Base-by-base conservation (phyloP, 805 yeast species). In the Yamadazyma sp. region DNA sequence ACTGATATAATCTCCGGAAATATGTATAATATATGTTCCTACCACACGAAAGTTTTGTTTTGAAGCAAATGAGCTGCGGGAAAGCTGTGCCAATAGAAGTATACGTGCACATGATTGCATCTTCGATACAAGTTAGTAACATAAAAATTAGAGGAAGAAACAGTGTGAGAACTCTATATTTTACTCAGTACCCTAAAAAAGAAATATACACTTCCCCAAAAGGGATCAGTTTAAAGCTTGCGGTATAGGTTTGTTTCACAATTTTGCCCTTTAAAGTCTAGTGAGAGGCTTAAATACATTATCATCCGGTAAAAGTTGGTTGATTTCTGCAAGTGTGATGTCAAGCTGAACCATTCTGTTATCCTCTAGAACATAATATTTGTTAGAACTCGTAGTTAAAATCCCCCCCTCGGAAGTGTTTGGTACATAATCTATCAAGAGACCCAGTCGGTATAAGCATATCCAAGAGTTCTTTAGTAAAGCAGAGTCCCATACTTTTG, bases 381-480 rank as follows among this genome's bases (percentile, higher is more conserved):
- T 59, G 37, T 56, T 48, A 37, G 55, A 54, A 35, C 40, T 47
- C 30, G 53, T 53, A 38, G 62, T 53, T 28, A 47, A 49, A 24
- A 58, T 54, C 22, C 61, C 60, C n/a, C 63, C 61, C 38, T 68
- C 72, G 30, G 63, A 56, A 6, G 73, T 70, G 3, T 71, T 55
- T 5, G 70, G 70, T 17, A 68, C 58, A 23, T 63, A 64, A 37
- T 74, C 79, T 4, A 71, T 52, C 7, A 85, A 50, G 5, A 86
- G 53, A 1, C 83, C 82, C 19, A 71, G 47, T n/a, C 63, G 62
- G 45, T 75, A 75, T 21, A 89, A 55, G 2, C 73, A 64, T 47
- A 85, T 93, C 96, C 96, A 89, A 24, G 85, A 75, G 26, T 75
- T 75, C 32, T 75, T 70, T 45, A 88, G 70, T 18, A 81, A 75